phyloP scores from a whole-genome alignment of 345 rosid genomes.

The Pistacia integerrima region DNA sequence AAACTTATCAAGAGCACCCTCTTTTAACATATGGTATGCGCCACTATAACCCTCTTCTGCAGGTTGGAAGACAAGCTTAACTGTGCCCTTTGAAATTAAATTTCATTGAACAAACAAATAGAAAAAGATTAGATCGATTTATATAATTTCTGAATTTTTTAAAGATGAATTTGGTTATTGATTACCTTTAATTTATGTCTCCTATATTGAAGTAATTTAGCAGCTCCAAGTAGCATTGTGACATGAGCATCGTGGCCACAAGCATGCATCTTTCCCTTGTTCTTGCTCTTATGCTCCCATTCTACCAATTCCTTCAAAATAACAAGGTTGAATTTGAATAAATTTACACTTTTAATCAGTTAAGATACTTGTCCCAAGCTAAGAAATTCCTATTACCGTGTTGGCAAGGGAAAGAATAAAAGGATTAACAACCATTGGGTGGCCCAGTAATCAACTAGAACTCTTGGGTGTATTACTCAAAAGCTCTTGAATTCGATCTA shows the following conservation, averaged over 20 bases:
- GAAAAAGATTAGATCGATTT: no score
- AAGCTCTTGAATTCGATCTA: no score
- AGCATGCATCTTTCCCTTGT: constrained; percentile 58
- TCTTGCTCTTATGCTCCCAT: constrained; percentile 50
- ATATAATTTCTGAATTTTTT: not conserved
- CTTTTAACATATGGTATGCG: constrained; percentile 54
- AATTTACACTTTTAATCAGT: no score
- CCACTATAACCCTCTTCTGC: constrained; percentile 58
- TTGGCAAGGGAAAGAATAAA: no score
- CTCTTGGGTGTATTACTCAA: no score
- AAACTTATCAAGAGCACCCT: constrained; percentile 51
- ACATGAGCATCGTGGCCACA: constrained; percentile 61
- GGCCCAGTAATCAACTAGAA: no score
- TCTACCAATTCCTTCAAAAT: constrained; percentile 45
- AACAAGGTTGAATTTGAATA: not conserved
- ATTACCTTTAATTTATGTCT: constrained; percentile 38
- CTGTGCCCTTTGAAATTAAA: constrained; percentile 38
- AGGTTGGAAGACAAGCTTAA: constrained; percentile 66
- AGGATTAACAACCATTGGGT: no score
- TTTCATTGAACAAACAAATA: not conserved
- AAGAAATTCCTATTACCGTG: no score
- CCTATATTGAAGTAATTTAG: constrained; percentile 39
- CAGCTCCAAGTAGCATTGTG: constrained; percentile 59
- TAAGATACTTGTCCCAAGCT: no score
- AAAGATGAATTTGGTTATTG: no score